Conservation (phyloP, 257 asterid genomes). For the Leonotis leonurus region DNA sequence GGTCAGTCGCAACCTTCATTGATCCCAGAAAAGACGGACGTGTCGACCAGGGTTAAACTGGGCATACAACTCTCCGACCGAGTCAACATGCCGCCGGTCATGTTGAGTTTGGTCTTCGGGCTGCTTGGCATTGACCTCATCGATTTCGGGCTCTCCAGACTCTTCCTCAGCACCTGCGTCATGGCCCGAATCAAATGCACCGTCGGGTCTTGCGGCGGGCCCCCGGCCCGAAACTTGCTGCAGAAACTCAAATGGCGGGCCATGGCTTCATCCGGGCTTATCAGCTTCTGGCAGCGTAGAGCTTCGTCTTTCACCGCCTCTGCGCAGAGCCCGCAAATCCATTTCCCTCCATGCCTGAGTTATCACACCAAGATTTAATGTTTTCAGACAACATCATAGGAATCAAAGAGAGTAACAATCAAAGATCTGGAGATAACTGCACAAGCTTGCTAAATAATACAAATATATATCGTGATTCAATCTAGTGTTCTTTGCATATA, state of each 20-base stretch:
- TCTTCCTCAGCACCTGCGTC: constrained; percentile 51
- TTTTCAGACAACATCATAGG: too few relatives aligned
- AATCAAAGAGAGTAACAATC: too few relatives aligned
- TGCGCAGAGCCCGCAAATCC: constrained; percentile 58
- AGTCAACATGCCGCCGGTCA: constrained; percentile 14
- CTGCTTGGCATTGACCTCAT: constrained; percentile 43
- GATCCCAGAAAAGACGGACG: constrained; percentile 17
- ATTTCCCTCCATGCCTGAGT: constrained; percentile 43
- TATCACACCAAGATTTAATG: too few relatives aligned
- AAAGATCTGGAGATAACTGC: too few relatives aligned
- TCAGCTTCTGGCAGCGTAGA: constrained; percentile 45
- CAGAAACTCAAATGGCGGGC: constrained; percentile 61
- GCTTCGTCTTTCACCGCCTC: constrained; percentile 61
- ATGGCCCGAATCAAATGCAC: constrained; percentile 51
- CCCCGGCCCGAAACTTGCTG: constrained; percentile 49
- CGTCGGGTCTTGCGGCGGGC: constrained; percentile 56
- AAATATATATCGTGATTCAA: too few relatives aligned
- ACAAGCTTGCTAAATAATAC: too few relatives aligned
- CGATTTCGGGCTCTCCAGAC: constrained; percentile 43
- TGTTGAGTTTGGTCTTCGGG: constrained; percentile 21
- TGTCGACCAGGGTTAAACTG: constrained; percentile 36
- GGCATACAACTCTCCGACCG: constrained; percentile 52
- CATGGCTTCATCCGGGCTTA: constrained; percentile 71
- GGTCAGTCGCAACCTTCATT: too few relatives aligned
- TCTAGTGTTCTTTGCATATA: too few relatives aligned